A percentile compares a stretch with the other conserved stretches of the same genome.
Evolutionary conservation across 169 alveolate genomes (phyloP).

Genomic region (Plasmodium malariae): DNA sequence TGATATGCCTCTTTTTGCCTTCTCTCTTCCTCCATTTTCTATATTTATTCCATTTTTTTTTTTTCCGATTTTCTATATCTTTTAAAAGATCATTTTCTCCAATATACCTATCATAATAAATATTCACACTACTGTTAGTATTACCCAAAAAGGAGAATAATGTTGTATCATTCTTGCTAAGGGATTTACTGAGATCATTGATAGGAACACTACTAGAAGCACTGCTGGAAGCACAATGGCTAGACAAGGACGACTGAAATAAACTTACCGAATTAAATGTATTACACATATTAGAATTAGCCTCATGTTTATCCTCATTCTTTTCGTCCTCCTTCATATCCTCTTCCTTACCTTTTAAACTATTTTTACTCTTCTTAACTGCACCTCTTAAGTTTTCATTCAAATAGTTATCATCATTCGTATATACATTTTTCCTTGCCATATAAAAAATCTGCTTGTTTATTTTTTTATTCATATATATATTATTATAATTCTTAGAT

Average conservation of each 20-base stretch:
- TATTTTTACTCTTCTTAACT: background rate
- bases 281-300: no score
- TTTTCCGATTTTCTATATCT: background rate
- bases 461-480: constrained; percentile 50
- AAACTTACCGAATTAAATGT: background rate
- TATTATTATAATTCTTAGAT: constrained; percentile 30
- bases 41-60: constrained; percentile 9
- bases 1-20: constrained; percentile 31
- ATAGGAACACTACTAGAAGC: background rate
- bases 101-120: constrained; percentile 3
- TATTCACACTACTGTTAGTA: constrained; percentile 3
- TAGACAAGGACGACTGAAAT: background rate
- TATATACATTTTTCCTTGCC: constrained; percentile 15
- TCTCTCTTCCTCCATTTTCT: constrained; percentile 27
- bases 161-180: background rate
- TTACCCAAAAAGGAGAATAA: background rate
- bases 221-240: background rate
- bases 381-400: constrained; percentile 1
- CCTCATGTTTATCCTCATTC: background rate
- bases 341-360: background rate
- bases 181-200: background rate
- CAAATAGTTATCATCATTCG: constrained; percentile 26
- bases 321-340: constrained; percentile 8
- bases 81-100: constrained; percentile 17
- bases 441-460: constrained; percentile 51